These are phyloP conservation scores for Leccinum ponderosum DNA, from an alignment of 1,284 basidiomycete species.

Conservation along the genomic window DNA sequence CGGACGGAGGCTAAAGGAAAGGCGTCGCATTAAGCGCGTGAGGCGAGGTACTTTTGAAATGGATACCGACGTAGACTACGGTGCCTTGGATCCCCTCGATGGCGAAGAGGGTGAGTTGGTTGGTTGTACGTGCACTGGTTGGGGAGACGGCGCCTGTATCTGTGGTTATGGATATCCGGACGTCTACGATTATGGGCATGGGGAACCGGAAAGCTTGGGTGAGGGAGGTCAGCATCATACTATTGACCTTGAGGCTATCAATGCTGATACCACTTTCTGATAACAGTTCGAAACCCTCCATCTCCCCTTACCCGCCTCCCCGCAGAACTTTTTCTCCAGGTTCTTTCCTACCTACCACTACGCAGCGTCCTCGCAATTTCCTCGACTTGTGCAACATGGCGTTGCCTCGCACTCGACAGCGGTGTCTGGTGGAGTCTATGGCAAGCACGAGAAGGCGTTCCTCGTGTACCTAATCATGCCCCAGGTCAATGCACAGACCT, in stretches of 20 bases:
- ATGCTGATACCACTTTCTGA: constrained; percentile 9
- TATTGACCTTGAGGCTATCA: neutral
- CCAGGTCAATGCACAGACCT: constrained; percentile 11
- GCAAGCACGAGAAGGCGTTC: constrained; percentile 62
- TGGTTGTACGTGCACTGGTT: constrained; percentile 39
- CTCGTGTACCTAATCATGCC: constrained; percentile 36
- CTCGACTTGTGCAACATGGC: constrained; percentile 69
- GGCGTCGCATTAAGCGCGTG: constrained; percentile 28
- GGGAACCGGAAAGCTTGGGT: constrained; percentile 19
- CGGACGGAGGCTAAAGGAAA: constrained; percentile 31
- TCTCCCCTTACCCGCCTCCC: constrained; percentile 40
- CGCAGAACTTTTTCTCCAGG: constrained; percentile 52
- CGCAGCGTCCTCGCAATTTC: constrained; percentile 60
- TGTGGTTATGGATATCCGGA: constrained; percentile 58
- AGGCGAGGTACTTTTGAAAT: constrained; percentile 20
- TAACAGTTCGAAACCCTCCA: constrained; percentile 17
- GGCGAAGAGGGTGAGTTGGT: constrained; percentile 78
- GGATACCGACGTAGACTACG: constrained; percentile 43
- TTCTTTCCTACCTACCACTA: constrained; percentile 44
- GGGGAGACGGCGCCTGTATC: constrained; percentile 67
- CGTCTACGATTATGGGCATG: constrained; percentile 29
- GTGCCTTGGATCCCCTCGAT: constrained; percentile 66
- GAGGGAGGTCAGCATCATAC: constrained; percentile 24
- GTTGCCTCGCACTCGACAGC: constrained; percentile 65
- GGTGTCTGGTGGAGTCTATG: constrained; percentile 76